phyloP scores from a whole-genome alignment of 2,329 filamentous ascomycete species.

The Waltergamsia citrina region DNA sequence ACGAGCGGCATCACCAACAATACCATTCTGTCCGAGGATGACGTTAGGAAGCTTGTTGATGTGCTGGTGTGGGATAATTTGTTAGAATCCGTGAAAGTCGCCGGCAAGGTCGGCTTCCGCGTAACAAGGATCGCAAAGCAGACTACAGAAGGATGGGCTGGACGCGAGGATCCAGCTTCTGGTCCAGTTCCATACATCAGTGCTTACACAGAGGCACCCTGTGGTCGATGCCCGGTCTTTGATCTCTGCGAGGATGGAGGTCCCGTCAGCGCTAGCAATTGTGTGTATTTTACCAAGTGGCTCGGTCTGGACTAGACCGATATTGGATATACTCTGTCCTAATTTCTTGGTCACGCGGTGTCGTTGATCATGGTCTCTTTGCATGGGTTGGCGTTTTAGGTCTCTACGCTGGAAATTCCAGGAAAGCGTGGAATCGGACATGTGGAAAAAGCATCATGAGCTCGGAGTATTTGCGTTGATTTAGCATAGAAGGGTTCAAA shows the following conservation, averaged over 20 bases:
- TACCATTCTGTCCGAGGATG: constrained; percentile 58
- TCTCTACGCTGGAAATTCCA: too few relatives aligned
- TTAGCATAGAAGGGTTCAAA: too few relatives aligned
- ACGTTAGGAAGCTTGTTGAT: constrained; percentile 78
- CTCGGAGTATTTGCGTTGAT: too few relatives aligned
- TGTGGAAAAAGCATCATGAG: too few relatives aligned
- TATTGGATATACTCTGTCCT: too few relatives aligned
- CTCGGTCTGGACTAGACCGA: constrained; percentile 29
- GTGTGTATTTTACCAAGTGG: constrained; percentile 88
- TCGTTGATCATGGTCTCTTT: too few relatives aligned
- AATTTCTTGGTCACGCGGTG: too few relatives aligned
- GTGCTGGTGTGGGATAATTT: constrained; percentile 84
- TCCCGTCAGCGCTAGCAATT: constrained; percentile 80
- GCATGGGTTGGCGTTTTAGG: too few relatives aligned
- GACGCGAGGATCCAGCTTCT: constrained; percentile 24
- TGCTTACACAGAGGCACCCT: constrained; percentile 80
- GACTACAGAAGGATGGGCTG: constrained; percentile 28
- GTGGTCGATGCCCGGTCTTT: constrained; percentile 87
- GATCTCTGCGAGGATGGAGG: constrained; percentile 86
- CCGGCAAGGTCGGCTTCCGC: constrained; percentile 41
- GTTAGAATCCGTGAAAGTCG: constrained; percentile 55
- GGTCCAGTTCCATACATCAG: constrained; percentile 45
- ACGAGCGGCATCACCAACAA: constrained; percentile 62
- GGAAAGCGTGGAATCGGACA: too few relatives aligned
- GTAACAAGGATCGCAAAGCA: constrained; percentile 39